phyloP scores from a whole-genome alignment of 2,329 filamentous ascomycete species.

The Pseudogymnoascus sp. region DNA sequence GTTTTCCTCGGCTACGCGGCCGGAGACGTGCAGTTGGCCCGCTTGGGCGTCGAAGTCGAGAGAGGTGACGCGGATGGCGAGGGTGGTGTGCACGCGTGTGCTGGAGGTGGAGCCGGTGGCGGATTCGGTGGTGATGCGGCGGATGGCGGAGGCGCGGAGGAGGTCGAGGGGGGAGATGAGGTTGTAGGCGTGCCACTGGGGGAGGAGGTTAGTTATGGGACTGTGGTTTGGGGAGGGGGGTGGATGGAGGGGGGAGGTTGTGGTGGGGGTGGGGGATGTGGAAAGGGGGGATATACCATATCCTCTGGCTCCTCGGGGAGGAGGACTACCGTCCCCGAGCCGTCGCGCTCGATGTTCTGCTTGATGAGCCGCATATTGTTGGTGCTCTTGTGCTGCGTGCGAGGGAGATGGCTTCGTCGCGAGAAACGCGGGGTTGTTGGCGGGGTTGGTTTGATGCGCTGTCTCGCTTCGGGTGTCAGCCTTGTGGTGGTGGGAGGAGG shows the following conservation, averaged over 20 bases:
- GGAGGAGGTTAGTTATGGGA: constrained; percentile 11
- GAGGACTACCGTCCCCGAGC: constrained; percentile 56
- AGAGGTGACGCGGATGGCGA: constrained; percentile 55
- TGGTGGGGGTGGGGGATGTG: background rate
- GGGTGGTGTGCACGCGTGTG: constrained; percentile 53
- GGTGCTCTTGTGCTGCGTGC: background rate
- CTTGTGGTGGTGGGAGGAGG: background rate
- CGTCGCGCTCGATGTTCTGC: constrained; percentile 56
- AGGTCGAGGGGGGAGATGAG: constrained; percentile 57
- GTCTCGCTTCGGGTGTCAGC: background rate
- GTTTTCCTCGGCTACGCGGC: constrained; percentile 57
- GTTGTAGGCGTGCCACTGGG: constrained; percentile 66
- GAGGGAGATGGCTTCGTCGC: background rate
- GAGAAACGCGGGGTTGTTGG: background rate
- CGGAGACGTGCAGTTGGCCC: constrained; percentile 59
- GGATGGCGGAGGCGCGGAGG: constrained; percentile 56
- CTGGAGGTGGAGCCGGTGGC: constrained; percentile 52
- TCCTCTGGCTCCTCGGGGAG: constrained; percentile 67
- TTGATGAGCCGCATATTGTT: constrained; percentile 55
- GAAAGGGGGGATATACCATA: constrained; percentile 43
- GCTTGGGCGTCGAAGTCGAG: constrained; percentile 63
- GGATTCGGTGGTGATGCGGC: constrained; percentile 51
- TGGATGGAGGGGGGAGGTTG: background rate
- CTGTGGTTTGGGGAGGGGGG: constrained; percentile 1
- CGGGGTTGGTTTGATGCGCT: background rate